Evolutionary conservation across 164 flowering plant species (phyloP).

Genomic region (Umbellularia californica): DNA sequence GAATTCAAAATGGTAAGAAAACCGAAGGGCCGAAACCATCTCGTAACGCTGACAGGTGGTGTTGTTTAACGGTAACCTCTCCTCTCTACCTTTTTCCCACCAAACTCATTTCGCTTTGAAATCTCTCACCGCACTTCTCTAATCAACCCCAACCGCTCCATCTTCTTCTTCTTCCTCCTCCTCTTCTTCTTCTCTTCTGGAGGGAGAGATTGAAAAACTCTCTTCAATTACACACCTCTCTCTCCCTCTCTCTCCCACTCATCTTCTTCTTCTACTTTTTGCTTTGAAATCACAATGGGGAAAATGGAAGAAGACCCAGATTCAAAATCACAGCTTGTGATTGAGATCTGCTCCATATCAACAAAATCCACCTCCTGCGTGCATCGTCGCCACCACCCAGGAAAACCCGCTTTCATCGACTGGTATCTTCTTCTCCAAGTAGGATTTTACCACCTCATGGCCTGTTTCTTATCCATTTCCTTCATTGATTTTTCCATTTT

Average conservation of each 20-base stretch:
- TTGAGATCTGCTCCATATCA: constrained; percentile 50
- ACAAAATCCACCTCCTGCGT: constrained; percentile 21
- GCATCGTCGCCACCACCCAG: constrained; percentile 8
- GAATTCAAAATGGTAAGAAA: background rate
- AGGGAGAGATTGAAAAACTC: background rate
- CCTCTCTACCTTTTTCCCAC: constrained; percentile 17
- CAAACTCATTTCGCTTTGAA: constrained; percentile 40
- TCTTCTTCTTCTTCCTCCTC: constrained; percentile 41
- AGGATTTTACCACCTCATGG: constrained; percentile 17
- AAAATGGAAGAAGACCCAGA: constrained; percentile 25
- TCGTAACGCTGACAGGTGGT: constrained; percentile 20
- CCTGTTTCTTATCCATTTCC: background rate
- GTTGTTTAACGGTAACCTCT: constrained; percentile 28
- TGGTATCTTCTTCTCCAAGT: constrained; percentile 83
- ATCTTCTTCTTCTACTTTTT: background rate
- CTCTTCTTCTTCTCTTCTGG: background rate
- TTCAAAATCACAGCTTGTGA: constrained; percentile 45
- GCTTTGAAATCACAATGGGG: constrained; percentile 21
- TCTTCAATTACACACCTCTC: background rate
- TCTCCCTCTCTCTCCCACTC: background rate
- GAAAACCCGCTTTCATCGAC: constrained; percentile 46
- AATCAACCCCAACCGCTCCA: constrained; percentile 54
- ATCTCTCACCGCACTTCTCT: constrained; percentile 40
- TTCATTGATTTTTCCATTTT: background rate
- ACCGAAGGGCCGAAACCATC: constrained; percentile 7